phyloP scores from a whole-genome alignment of 345 rosid species.

The Eucalyptus brandiana region DNA sequence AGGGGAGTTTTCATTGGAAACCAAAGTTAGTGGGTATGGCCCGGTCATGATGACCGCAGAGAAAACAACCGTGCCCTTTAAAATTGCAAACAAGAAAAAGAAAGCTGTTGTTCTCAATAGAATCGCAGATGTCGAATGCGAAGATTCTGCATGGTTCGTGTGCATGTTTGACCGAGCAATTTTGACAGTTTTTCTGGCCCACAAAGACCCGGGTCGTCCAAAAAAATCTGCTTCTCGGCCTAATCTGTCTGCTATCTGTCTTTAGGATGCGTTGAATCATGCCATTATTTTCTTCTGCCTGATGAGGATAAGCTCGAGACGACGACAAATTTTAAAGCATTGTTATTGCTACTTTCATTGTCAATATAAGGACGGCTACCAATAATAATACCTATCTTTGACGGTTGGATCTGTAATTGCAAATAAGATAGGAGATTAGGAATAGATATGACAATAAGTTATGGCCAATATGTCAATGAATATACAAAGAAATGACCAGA shows the following conservation, averaged over 20 bases:
- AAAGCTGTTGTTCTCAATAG: not conserved
- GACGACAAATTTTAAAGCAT: not conserved
- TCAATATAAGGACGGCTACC: not conserved
- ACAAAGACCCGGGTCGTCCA: not conserved
- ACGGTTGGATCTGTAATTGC: not conserved
- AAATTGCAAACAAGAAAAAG: not conserved
- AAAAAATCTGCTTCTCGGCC: not conserved
- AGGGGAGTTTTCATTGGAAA: constrained; percentile 3
- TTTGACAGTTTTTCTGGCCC: not conserved
- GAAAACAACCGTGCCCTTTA: not conserved
- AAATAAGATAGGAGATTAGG: not conserved
- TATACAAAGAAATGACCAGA: not conserved
- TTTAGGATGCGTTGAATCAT: not conserved
- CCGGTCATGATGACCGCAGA: constrained; percentile 13
- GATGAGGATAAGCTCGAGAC: not conserved
- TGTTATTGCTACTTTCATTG: not conserved
- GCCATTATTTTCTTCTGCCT: not conserved
- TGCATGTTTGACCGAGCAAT: not conserved
- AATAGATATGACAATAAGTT: not conserved
- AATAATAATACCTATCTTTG: not conserved
- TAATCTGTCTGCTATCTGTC: not conserved
- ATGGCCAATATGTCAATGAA: not conserved
- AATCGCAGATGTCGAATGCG: not conserved
- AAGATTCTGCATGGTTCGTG: not conserved
- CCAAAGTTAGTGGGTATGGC: constrained; percentile 22